Evolutionary conservation across 2,329 filamentous ascomycete species (phyloP), one percentile per base, ranked within the genome.

Genomic region (Aspergillus luchuensis): DNA sequence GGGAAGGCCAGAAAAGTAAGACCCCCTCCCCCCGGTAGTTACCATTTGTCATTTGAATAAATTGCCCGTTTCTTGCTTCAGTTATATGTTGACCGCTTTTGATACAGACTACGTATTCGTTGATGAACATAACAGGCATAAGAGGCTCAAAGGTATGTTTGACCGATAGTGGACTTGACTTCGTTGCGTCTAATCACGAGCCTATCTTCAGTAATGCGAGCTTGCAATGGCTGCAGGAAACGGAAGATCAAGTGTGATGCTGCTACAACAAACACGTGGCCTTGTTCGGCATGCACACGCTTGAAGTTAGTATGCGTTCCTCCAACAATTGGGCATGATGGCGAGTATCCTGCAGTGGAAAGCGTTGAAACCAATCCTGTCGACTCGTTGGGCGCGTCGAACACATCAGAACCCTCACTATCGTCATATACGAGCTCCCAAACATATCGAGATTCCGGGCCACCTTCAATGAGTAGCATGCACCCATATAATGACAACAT

Each of bases 171-270:
- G 17, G 19, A 21, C 19, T 45, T 55, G 17, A 43, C 56, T 23
- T 8, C 30, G 6, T 21, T 53, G 38, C 33, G 28, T 13, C 13
- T 39, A 59, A 47, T 66, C 66, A 55, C 45, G 59, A 25, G 25
- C 10, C 41, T 59, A 21, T 49, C n/a, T 60, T 55, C 58, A 96
- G 94, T 97, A 56, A 97, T 97, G 92, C 89, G 95, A 81, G 95
- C 94, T 59, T 98, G 94, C 77, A 94, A 97, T 79, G 94, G 94
- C 62, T 98, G 94, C 74, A 87, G 94, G 63, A 89, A 92, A 78
- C 87, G 94, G 72, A 99, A 99, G 79, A 99, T 99, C 75, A 97
- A 97, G 77, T 99, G 94, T 79, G 95, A 98, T 80, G 92, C 94
- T 56, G 94, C 94, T 19, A 97, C 94, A 13, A 97, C 93, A 43